Evolutionary conservation across 306 rosid genomes (phyloP), one percentile per base, ranked within the genome.

Genomic region (Heteromeles arbutifolia): DNA sequence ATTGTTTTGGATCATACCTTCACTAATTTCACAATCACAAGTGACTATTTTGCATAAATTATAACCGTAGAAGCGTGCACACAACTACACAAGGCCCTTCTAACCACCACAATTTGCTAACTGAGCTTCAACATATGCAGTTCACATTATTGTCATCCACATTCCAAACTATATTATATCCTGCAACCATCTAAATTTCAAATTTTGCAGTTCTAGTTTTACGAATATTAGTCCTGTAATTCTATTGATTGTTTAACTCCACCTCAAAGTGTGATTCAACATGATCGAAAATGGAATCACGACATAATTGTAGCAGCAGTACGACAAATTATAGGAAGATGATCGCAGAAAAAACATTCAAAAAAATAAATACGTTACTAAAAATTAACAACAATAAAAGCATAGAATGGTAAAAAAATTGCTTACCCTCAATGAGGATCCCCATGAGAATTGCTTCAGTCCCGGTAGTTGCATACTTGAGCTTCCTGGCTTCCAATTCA

Each of bases 381-480:
- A 69, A n/a, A 8, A 77, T 63, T 12, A 41, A 67, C 32, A 57
- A 66, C 13, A 41, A 37, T 14, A 62, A 56, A 74, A 71, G 28
- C 15, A 17, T 28, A 39, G 63, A 72, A 15, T 29, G 25, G 31
- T 65, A 11, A 31, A 6, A 29, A 75, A 74, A 48, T 3, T 66
- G 75, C 50, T 76, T 74, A 86, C 98, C 95, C 75, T 90, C 97
- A 2, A 85, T 39, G 17, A 90, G 97, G 81, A 90, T 57, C 67
- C 97, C 98, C 95, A 90, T 81, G 84, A 90, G 85, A 84, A 93
- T 79, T 52, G 91, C 80, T 77, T 90, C 97, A 61, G 93, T 86
- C 14, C 95, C 97, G 5, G 95, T 84, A 45, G 74, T 84, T n/a
- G 81, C 76, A 73, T 74, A 80, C 84, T 81, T 89, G 17, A 93